These are phyloP conservation scores for Macrophomina phaseolina DNA, from an alignment of 2,329 filamentous ascomycete genomes.

Conservation along the genomic window DNA sequence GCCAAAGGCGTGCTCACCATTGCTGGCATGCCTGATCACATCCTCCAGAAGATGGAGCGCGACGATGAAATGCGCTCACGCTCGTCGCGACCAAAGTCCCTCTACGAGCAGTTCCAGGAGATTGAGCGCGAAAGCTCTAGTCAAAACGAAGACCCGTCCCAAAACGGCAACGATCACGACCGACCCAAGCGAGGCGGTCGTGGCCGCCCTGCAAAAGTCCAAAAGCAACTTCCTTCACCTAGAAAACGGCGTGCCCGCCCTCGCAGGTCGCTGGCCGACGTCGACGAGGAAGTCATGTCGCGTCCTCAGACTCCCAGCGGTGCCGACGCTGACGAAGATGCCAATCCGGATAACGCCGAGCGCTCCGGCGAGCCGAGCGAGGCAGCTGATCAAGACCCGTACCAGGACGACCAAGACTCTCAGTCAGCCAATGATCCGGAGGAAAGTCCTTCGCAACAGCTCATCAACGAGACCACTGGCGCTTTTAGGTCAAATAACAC, in stretches of 20 bases:
- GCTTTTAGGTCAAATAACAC: not conserved
- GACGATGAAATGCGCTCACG: conserved; percentile 18
- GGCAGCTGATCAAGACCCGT: conserved; percentile 28
- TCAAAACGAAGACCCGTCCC: conserved; percentile 22
- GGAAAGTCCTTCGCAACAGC: conserved; percentile 21
- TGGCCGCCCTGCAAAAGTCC: conserved; percentile 22
- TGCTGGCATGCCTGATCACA: conserved; percentile 35
- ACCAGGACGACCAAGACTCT: conserved; percentile 27
- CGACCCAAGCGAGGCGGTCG: conserved; percentile 26
- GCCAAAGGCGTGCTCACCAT: conserved; percentile 42
- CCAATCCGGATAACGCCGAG: conserved; percentile 32
- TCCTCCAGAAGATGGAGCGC: conserved; percentile 19
- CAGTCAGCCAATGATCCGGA: conserved; percentile 15
- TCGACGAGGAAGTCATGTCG: conserved; percentile 42
- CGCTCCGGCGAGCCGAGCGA: conserved; percentile 25
- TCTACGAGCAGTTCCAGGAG: conserved; percentile 26
- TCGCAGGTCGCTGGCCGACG: conserved; percentile 43
- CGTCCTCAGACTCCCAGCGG: conserved; percentile 41
- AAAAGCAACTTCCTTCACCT: conserved; percentile 34
- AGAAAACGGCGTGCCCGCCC: conserved; percentile 40
- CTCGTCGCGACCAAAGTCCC: conserved; percentile 17
- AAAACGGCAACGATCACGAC: conserved; percentile 26
- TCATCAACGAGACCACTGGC: conserved; percentile 16
- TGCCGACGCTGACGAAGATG: conserved; percentile 37
- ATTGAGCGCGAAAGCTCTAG: conserved; percentile 27